Evolutionary conservation across 768 basidiomycete genomes (phyloP).

Genomic region (Tricholoma furcatifolium): DNA sequence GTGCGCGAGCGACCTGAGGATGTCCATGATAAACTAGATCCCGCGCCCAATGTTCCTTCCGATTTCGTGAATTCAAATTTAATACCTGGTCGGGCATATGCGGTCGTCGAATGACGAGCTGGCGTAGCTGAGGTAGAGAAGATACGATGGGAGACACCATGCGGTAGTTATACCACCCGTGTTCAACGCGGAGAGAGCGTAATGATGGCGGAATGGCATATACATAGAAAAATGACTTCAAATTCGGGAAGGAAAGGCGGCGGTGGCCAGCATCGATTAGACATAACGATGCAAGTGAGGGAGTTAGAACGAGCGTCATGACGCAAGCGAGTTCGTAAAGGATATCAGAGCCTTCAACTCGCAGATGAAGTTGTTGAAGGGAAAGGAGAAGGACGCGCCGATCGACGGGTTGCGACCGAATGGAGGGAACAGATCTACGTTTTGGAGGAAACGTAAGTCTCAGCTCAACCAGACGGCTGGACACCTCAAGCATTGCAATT

Average conservation of each 20-base stretch:
- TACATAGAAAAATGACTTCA: constrained; percentile 46
- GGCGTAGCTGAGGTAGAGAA: constrained; percentile 31
- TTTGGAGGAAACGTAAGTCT: constrained; percentile 52
- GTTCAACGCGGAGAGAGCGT: constrained; percentile 36
- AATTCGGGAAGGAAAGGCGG: constrained; percentile 38
- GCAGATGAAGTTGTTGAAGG: constrained; percentile 47
- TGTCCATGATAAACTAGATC: constrained; percentile 7
- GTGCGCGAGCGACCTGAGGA: neutral
- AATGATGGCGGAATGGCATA: constrained; percentile 41
- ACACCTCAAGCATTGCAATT: constrained; percentile 55
- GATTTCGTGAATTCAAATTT: constrained; percentile 18
- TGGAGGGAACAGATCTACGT: constrained; percentile 19
- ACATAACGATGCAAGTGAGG: constrained; percentile 44
- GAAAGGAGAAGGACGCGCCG: constrained; percentile 39
- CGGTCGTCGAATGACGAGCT: constrained; percentile 32
- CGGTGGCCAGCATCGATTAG: constrained; percentile 44
- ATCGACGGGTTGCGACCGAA: constrained; percentile 25
- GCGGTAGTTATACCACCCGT: constrained; percentile 47
- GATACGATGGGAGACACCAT: constrained; percentile 36
- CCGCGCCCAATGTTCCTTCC: constrained; percentile 12
- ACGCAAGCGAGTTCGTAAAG: constrained; percentile 58
- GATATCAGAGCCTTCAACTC: constrained; percentile 53
- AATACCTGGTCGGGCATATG: constrained; percentile 33
- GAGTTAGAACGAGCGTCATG: constrained; percentile 48
- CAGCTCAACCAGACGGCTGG: constrained; percentile 50